Percentiles rank a stretch among this genome's conserved stretches.
phyloP scores from a whole-genome alignment of 106 monocot genomes.

The Acanthochlamys bracteata region DNA sequence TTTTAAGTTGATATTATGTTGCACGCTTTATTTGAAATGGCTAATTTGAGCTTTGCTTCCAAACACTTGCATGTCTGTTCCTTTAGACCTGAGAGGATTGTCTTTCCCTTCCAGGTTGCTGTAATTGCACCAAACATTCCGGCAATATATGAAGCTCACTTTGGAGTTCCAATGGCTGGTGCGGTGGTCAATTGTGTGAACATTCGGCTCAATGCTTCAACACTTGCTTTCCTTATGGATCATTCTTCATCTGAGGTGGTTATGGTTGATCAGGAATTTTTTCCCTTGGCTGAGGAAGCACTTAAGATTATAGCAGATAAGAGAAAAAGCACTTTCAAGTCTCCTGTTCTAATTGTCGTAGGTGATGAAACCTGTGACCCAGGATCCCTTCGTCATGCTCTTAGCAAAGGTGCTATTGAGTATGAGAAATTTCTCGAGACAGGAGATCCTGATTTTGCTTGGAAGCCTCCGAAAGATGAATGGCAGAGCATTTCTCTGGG shows the following conservation, averaged over 20 bases:
- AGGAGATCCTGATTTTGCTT: conserved; percentile 71
- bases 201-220: conserved; percentile 64
- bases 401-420: conserved; percentile 74
- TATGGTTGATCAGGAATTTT: conserved; percentile 86
- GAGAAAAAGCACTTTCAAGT: conserved; percentile 28
- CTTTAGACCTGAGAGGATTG: background rate
- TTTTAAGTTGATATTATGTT: too few relatives aligned
- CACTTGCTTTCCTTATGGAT: conserved; percentile 76
- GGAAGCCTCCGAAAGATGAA: conserved; percentile 82
- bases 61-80: background rate
- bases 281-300: conserved; percentile 55
- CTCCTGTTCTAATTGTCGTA: conserved; percentile 67
- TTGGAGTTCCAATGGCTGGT: conserved; percentile 93
- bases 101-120: conserved; percentile 49
- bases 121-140: conserved; percentile 92
- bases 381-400: conserved; percentile 32
- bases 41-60: too few relatives aligned
- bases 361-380: conserved; percentile 62
- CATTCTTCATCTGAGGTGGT: conserved; percentile 64
- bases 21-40: too few relatives aligned
- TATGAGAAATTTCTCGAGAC: conserved; percentile 78
- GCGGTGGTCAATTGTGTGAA: conserved; percentile 74
- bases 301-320: conserved; percentile 47
- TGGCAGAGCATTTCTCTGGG: conserved; percentile 97
- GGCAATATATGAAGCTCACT: conserved; percentile 87